phyloP scores from a whole-genome alignment of 2,329 filamentous ascomycete genomes.

The Ilyonectria robusta region DNA sequence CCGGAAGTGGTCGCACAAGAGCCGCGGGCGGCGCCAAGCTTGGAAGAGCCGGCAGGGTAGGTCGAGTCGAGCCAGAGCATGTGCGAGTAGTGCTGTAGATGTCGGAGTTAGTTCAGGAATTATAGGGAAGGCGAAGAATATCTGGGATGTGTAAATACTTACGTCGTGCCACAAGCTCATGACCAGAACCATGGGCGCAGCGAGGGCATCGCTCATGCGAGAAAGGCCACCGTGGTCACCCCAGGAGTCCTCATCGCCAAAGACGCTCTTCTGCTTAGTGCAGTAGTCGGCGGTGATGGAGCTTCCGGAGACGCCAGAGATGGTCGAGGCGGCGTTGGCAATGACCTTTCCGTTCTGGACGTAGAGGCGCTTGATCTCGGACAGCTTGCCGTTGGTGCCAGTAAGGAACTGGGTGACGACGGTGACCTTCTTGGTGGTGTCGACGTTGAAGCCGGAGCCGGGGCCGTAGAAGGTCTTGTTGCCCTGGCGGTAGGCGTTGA shows the following conservation, averaged over 20 bases:
- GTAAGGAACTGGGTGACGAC: slow-evolving; percentile 76
- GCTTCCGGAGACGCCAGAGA: slow-evolving; percentile 58
- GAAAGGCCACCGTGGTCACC: slow-evolving; percentile 68
- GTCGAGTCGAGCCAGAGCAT: slow-evolving; percentile 83
- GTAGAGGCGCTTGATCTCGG: slow-evolving; percentile 75
- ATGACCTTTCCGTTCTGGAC: slow-evolving; percentile 74
- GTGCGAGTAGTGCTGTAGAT: slow-evolving; percentile 67
- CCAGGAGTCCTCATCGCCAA: slow-evolving; percentile 70
- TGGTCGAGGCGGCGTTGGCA: slow-evolving; percentile 62
- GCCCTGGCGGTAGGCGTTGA: slow-evolving; percentile 78
- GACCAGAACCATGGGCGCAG: slow-evolving; percentile 62
- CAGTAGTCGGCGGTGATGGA: slow-evolving; percentile 72
- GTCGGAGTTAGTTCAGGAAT: slow-evolving; percentile 20
- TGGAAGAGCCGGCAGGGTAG: slow-evolving; percentile 67
- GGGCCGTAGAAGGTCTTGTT: slow-evolving; percentile 74
- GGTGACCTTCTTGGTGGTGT: slow-evolving; percentile 72
- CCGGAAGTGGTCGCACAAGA: slow-evolving; percentile 67
- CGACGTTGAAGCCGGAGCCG: slow-evolving; percentile 67
- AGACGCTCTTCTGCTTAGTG: slow-evolving; percentile 68
- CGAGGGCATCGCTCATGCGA: slow-evolving; percentile 66
- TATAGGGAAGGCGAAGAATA: not conserved
- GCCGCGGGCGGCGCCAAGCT: slow-evolving; percentile 67
- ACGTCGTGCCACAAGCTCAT: slow-evolving; percentile 73
- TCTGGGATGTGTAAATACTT: slow-evolving; percentile 34
- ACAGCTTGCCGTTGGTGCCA: slow-evolving; percentile 65